These are phyloP conservation scores for Rhizopogon vulgaris DNA, from an alignment of 768 basidiomycete genomes.

Conservation along the genomic window DNA sequence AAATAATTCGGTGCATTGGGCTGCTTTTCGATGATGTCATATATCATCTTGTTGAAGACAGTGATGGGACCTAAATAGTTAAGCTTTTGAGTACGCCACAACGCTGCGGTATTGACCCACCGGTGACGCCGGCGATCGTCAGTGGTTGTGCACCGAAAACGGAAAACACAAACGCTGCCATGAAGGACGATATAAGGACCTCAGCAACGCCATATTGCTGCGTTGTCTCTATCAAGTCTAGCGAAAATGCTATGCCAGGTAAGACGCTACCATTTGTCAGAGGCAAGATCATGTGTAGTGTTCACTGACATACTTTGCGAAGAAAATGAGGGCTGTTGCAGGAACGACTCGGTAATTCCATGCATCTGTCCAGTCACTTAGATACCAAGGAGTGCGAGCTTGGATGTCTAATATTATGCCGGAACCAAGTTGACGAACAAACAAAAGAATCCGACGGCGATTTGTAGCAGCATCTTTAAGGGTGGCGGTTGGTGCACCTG, in stretches of 20 bases:
- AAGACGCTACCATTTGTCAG: slow-evolving; percentile 48
- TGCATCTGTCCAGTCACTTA: slow-evolving; percentile 85
- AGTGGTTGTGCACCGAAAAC: slow-evolving; percentile 87
- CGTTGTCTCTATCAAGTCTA: slow-evolving; percentile 90
- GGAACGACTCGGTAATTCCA: slow-evolving; percentile 90
- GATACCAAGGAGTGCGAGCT: slow-evolving; percentile 72
- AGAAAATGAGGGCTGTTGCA: slow-evolving; percentile 80
- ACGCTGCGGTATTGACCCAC: slow-evolving; percentile 22
- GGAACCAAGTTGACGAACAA: slow-evolving; percentile 33
- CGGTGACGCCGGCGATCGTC: slow-evolving; percentile 88
- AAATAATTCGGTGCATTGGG: slow-evolving; percentile 67
- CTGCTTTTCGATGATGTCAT: slow-evolving; percentile 57
- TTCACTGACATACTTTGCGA: slow-evolving; percentile 57
- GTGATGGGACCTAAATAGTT: slow-evolving; percentile 70
- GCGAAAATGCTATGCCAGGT: slow-evolving; percentile 86
- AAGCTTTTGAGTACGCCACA: background rate
- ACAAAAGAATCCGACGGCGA: background rate
- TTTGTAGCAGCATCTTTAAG: background rate
- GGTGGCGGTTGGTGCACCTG: slow-evolving; percentile 1
- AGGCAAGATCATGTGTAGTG: background rate
- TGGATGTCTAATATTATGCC: slow-evolving; percentile 71
- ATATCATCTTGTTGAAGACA: slow-evolving; percentile 89
- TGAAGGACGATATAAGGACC: slow-evolving; percentile 76
- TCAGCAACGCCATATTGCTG: slow-evolving; percentile 87
- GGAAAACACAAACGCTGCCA: slow-evolving; percentile 86